These are phyloP conservation scores for Aspergillus uvarum DNA, from an alignment of 2,329 filamentous ascomycete genomes.

Conservation along the genomic window DNA sequence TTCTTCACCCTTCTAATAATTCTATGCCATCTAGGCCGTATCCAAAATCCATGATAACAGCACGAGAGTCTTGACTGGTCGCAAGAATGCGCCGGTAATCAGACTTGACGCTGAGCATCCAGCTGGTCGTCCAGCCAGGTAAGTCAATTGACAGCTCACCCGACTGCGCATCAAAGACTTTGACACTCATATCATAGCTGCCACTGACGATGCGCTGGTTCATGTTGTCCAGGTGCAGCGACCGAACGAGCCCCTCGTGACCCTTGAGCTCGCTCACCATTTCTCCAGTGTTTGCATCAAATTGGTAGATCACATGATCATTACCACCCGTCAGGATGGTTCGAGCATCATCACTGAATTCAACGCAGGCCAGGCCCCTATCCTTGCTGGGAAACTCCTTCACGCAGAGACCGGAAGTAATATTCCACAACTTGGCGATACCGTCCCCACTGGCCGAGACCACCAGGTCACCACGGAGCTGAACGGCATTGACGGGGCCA, in stretches of 20 bases:
- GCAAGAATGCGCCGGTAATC: constrained; percentile 94
- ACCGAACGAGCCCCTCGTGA: constrained; percentile 82
- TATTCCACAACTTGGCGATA: constrained; percentile 91
- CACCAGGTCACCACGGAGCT: constrained; percentile 87
- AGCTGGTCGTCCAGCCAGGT: constrained; percentile 92
- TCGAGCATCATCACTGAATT: constrained; percentile 93
- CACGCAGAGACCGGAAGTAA: constrained; percentile 81
- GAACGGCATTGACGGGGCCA: constrained; percentile 93
- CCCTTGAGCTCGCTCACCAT: constrained; percentile 78
- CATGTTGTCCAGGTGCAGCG: constrained; percentile 82
- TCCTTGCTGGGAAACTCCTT: constrained; percentile 89
- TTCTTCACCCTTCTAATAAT: constrained; percentile 45
- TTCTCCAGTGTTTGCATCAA: constrained; percentile 87
- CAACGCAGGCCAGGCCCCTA: constrained; percentile 90
- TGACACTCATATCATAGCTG: constrained; percentile 93
- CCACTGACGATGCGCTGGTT: constrained; percentile 86
- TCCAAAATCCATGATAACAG: constrained; percentile 91
- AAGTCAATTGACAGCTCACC: constrained; percentile 79
- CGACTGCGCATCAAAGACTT: constrained; percentile 84
- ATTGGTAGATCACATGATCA: constrained; percentile 92
- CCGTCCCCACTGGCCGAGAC: constrained; percentile 95
- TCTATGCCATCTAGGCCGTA: constrained; percentile 56
- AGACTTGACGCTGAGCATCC: constrained; percentile 94
- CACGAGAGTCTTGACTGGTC: constrained; percentile 89
- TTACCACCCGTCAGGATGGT: constrained; percentile 93